These are phyloP conservation scores for Neurospora sp. DNA, from an alignment of 495 filamentous ascomycete genomes.

Conservation along the genomic window DNA sequence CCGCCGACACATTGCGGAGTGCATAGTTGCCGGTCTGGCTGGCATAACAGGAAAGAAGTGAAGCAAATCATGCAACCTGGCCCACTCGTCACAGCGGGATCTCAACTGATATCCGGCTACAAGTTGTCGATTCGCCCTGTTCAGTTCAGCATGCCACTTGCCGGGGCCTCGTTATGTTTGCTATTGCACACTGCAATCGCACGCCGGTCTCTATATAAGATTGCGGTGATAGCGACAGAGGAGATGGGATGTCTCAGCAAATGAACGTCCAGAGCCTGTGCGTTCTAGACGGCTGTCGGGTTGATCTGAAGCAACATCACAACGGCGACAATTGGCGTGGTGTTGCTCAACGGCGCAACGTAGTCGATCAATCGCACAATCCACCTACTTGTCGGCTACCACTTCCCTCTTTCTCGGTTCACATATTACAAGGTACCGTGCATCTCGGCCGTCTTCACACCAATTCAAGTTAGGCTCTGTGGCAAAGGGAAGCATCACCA, in stretches of 20 bases:
- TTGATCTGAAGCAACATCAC: neutral
- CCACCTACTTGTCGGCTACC: neutral
- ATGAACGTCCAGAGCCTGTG: neutral
- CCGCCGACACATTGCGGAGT: neutral
- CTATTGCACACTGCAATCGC: neutral
- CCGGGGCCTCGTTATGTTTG: neutral
- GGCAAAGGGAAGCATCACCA: neutral
- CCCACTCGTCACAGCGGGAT: neutral
- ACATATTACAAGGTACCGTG: neutral
- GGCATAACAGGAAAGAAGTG: neutral
- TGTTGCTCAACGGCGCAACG: neutral
- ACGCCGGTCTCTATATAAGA: neutral
- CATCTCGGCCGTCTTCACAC: neutral
- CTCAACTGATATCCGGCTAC: neutral
- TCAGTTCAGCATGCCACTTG: neutral
- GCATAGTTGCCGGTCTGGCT: neutral
- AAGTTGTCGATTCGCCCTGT: neutral
- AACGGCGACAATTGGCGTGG: neutral
- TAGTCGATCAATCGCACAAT: neutral
- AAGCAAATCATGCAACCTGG: neutral
- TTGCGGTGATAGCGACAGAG: neutral
- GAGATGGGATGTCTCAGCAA: neutral
- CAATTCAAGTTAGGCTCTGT: neutral
- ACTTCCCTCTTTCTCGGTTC: neutral
- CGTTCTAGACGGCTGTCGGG: neutral